phyloP scores from a whole-genome alignment of 441 rosid species.

The Populus hybrid region DNA sequence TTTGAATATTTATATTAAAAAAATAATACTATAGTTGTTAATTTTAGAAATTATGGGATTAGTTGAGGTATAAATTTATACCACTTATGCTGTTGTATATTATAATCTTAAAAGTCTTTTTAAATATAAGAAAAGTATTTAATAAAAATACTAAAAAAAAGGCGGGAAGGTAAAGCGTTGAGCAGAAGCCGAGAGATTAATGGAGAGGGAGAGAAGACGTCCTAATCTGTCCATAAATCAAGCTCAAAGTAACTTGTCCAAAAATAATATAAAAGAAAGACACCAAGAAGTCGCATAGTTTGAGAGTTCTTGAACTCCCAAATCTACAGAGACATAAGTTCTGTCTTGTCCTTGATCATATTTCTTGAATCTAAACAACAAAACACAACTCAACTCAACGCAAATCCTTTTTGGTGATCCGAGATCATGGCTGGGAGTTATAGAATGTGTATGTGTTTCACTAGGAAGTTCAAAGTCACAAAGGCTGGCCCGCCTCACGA shows the following conservation, averaged over 20 bases:
- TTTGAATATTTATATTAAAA: too few relatives aligned
- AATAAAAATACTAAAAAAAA: not conserved
- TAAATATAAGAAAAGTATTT: not conserved
- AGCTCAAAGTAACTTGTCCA: not conserved
- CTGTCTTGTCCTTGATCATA: not conserved
- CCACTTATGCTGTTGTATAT: too few relatives aligned
- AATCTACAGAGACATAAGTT: not conserved
- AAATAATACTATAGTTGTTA: too few relatives aligned
- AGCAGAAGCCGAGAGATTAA: not conserved
- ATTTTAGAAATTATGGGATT: too few relatives aligned
- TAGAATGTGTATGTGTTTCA: constrained; percentile 71
- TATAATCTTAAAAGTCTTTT: too few relatives aligned
- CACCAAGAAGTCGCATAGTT: not conserved
- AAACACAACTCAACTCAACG: too few relatives aligned
- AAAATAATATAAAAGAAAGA: not conserved
- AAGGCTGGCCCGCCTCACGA: constrained; percentile 58
- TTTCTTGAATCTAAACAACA: not conserved
- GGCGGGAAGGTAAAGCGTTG: constrained; percentile 19
- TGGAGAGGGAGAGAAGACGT: not conserved
- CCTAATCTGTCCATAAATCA: not conserved
- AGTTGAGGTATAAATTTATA: too few relatives aligned
- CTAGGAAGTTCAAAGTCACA: constrained; percentile 47
- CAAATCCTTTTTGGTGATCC: not conserved
- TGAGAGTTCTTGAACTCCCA: not conserved
- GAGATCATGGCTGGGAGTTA: constrained; percentile 48